These are phyloP conservation scores for Mortierella sp. DNA, from an alignment of 371 early-diverging fungal species.

Conservation along the genomic window DNA sequence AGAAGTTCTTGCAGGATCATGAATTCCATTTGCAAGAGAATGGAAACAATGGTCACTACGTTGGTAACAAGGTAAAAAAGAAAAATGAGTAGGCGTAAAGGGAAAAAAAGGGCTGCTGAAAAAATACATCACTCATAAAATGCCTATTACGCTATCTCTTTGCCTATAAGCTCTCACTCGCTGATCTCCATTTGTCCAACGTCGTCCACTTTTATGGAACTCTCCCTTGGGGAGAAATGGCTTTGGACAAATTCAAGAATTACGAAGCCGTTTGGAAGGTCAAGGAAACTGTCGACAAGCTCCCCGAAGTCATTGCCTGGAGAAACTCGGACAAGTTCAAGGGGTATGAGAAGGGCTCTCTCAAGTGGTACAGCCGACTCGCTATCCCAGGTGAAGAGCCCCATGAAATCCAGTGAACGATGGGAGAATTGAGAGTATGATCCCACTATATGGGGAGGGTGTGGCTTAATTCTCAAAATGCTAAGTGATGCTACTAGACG, in stretches of 20 bases:
- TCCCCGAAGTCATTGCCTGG: conserved; percentile 28
- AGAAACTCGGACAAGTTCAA: conserved; percentile 22
- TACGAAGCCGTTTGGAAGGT: conserved; percentile 33
- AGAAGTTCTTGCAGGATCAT: conserved; percentile 32
- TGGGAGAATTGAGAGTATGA: too few species aligned
- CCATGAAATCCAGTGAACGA: neutral
- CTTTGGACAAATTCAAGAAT: conserved; percentile 15
- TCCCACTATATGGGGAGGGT: too few species aligned
- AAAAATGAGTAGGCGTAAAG: neutral
- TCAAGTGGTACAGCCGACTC: conserved; percentile 1
- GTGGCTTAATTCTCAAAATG: too few species aligned
- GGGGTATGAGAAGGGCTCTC: conserved; percentile 5
- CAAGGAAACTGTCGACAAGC: conserved; percentile 30
- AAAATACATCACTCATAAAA: too few species aligned
- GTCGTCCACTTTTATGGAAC: conserved; percentile 23
- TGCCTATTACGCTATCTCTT: neutral
- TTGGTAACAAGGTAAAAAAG: conserved; percentile 40
- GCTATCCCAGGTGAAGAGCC: conserved; percentile 19
- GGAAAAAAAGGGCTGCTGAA: neutral
- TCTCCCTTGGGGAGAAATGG: conserved; percentile 27
- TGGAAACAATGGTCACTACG: conserved; percentile 45
- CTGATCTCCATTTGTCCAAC: conserved; percentile 40
- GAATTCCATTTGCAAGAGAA: conserved; percentile 36
- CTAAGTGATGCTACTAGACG: too few species aligned
- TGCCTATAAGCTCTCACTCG: conserved; percentile 26